These are phyloP conservation scores for Stachybotrys chartarum DNA, from an alignment of 2,329 filamentous ascomycete genomes.

Conservation along the genomic window DNA sequence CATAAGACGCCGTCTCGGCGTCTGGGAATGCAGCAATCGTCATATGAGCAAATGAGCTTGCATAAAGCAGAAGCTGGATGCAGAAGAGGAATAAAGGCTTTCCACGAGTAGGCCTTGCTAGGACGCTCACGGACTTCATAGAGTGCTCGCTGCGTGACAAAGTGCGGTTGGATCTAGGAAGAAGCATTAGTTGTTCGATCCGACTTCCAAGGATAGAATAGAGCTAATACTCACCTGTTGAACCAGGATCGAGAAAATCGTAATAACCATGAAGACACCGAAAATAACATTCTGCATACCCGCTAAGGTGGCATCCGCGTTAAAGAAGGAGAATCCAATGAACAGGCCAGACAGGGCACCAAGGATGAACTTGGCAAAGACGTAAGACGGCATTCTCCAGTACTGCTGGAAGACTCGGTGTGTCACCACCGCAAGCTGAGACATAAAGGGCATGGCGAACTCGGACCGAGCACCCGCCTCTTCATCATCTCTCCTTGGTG, in stretches of 20 bases:
- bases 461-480: constrained; percentile 40
- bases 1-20: constrained; percentile 58
- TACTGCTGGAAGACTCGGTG: constrained; percentile 72
- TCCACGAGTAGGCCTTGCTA: constrained; percentile 69
- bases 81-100: constrained; percentile 61
- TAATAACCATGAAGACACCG: constrained; percentile 66
- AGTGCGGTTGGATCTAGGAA: too few species aligned
- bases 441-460: constrained; percentile 67
- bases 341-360: constrained; percentile 57
- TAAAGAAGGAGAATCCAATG: constrained; percentile 67
- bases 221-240: too few species aligned
- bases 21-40: constrained; percentile 62
- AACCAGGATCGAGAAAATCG: constrained; percentile 64
- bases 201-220: too few species aligned
- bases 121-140: constrained; percentile 75
- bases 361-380: constrained; percentile 64
- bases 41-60: constrained; percentile 67
- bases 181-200: too few species aligned
- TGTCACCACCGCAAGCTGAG: constrained; percentile 60
- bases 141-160: constrained; percentile 65
- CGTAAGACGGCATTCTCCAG: constrained; percentile 73
- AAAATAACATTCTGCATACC: constrained; percentile 74
- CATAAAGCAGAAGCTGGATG: constrained; percentile 62
- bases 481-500: too few species aligned
- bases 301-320: constrained; percentile 45